These are phyloP conservation scores for Monosporascus sp. DNA, from an alignment of 2,329 filamentous ascomycete genomes.

Conservation along the genomic window DNA sequence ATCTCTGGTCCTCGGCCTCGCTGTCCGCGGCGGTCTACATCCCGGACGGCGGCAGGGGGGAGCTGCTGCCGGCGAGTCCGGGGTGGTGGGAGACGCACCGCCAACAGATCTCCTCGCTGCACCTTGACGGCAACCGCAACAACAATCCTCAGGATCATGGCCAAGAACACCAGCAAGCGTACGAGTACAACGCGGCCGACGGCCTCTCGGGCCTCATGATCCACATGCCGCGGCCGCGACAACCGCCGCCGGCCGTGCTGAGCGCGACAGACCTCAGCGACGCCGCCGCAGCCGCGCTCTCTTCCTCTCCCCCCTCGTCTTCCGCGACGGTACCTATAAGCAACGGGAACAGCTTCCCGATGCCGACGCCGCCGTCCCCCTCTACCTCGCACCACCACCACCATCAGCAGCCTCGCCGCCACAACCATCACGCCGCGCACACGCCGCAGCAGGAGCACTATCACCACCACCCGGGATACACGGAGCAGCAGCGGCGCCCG, in stretches of 20 bases:
- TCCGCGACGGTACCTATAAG: not conserved
- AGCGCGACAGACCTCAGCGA: constrained; percentile 23
- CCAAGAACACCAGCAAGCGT: constrained; percentile 36
- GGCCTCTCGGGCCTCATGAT: constrained; percentile 44
- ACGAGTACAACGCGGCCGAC: constrained; percentile 29
- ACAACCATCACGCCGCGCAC: constrained; percentile 9
- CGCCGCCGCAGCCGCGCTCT: not conserved
- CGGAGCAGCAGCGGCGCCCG: constrained; percentile 37
- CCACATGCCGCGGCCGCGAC: constrained; percentile 46
- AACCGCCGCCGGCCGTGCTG: constrained; percentile 31
- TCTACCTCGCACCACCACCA: not conserved
- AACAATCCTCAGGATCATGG: constrained; percentile 33
- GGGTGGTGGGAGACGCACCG: constrained; percentile 21
- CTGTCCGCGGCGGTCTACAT: constrained; percentile 10
- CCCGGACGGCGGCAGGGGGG: constrained; percentile 8
- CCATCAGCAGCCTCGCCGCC: not conserved
- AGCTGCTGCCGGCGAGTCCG: constrained; percentile 6
- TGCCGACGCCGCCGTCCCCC: not conserved
- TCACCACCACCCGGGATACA: constrained; percentile 14
- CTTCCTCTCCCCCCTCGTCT: not conserved
- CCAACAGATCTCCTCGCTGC: not conserved
- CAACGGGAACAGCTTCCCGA: not conserved
- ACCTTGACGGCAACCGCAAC: not conserved
- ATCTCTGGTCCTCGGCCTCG: constrained; percentile 11
- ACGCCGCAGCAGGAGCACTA: constrained; percentile 16